A percentile compares a stretch with the other conserved stretches of the same genome.
These are phyloP conservation scores for Colletotrichum lini DNA, from an alignment of 2,329 filamentous ascomycete species.

Conservation along the genomic window DNA sequence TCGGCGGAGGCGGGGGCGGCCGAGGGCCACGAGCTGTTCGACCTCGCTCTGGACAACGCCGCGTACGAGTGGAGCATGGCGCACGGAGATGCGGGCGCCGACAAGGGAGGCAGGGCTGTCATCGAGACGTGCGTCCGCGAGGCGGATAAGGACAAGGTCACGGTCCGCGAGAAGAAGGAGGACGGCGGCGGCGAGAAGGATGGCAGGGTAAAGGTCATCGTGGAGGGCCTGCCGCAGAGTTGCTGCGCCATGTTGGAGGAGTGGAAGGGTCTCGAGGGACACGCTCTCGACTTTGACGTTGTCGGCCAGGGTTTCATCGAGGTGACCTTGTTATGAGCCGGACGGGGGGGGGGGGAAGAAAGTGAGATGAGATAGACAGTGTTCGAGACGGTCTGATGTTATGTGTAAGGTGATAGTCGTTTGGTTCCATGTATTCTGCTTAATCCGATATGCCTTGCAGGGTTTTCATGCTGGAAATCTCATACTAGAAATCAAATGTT, in stretches of 20 bases:
- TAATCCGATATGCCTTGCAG: no score
- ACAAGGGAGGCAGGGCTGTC: neutral
- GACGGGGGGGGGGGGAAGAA: neutral
- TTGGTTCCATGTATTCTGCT: no score
- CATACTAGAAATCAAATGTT: no score
- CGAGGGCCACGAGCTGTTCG: neutral
- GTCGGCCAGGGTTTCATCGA: neutral
- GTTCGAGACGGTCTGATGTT: no score
- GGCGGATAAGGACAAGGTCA: neutral
- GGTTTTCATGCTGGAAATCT: no score
- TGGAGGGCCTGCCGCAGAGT: neutral
- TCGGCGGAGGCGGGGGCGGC: no score
- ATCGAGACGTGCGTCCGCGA: neutral
- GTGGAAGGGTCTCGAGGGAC: neutral
- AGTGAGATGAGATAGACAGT: no score
- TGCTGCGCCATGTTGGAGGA: neutral
- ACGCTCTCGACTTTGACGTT: neutral
- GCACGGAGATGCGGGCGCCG: neutral
- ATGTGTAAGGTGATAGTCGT: no score
- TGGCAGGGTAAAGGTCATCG: neutral
- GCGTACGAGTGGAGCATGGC: neutral
- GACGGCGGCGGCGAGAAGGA: neutral
- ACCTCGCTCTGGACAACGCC: neutral
- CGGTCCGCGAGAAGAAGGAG: neutral
- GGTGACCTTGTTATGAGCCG: neutral